These are phyloP conservation scores for Mortierella sp. DNA, from an alignment of 371 early-diverging fungal species.

Conservation along the genomic window DNA sequence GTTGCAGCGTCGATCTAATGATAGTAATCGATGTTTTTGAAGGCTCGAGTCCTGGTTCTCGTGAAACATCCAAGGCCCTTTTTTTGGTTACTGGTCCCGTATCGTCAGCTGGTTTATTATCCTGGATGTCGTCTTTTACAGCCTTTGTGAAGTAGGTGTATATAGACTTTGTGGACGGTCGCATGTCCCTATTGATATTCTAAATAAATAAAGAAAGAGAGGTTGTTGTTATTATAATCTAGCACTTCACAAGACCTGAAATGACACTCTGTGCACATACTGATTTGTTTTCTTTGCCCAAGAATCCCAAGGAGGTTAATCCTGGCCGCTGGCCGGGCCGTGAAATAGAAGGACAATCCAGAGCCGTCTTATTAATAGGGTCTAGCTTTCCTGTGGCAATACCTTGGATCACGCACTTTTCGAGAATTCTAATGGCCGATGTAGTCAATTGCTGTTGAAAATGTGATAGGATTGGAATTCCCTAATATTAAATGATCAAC, in stretches of 20 bases:
- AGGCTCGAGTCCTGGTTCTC: neutral
- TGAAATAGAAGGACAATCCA: constrained; percentile 7
- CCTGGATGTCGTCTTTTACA: neutral
- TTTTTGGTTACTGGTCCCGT: neutral
- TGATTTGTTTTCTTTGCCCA: constrained; percentile 35
- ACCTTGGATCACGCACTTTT: constrained; percentile 58
- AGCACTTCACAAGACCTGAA: neutral
- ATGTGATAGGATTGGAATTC: neutral
- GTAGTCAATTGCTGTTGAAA: neutral
- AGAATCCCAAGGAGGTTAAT: neutral
- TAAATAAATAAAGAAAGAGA: neutral
- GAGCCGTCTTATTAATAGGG: constrained; percentile 64
- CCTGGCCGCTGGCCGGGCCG: neutral
- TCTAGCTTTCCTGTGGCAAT: constrained; percentile 70
- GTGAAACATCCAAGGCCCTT: neutral
- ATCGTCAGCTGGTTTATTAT: neutral
- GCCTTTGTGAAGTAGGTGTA: constrained; percentile 25
- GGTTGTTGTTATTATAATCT: neutral
- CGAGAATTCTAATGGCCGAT: constrained; percentile 47
- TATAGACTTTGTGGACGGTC: constrained; percentile 21
- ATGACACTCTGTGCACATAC: neutral
- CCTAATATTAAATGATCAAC: constrained; percentile 15
- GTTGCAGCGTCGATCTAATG: neutral
- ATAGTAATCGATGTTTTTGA: neutral
- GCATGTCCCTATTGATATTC: neutral